Evolutionary conservation across 345 rosid species (phyloP).

Genomic region (Mangifera indica): DNA sequence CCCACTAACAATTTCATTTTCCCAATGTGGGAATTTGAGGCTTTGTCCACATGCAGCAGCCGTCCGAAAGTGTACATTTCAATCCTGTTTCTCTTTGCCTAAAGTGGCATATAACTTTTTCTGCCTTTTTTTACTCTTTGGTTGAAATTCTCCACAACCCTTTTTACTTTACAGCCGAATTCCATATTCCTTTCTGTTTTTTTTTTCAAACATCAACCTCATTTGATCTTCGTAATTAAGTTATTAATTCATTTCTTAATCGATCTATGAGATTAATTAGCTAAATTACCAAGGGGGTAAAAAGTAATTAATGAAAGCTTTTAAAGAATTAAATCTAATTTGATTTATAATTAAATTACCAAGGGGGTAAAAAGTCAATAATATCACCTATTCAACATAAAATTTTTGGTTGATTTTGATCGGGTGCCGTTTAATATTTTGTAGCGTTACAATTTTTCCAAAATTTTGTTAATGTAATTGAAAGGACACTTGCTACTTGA

Average conservation of each 20-base stretch:
- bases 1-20: conserved; percentile 13
- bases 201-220: conserved; percentile 5
- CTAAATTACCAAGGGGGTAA: no score
- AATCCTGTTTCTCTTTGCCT: background rate
- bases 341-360: no score
- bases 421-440: conserved; percentile 17
- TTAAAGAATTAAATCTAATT: no score
- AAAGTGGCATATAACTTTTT: conserved; percentile 9
- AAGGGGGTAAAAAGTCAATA: no score
- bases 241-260: background rate
- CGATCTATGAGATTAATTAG: background rate
- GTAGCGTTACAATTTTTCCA: conserved; percentile 10
- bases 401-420: no score
- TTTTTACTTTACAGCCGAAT: conserved; percentile 38
- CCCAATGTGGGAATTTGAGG: conserved; percentile 37
- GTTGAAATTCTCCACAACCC: conserved; percentile 39
- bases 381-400: no score
- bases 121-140: background rate
- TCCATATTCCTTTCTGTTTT: conserved; percentile 22
- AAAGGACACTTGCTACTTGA: background rate
- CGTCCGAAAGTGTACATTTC: conserved; percentile 10
- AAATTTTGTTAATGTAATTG: background rate
- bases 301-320: no score
- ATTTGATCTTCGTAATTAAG: conserved; percentile 21
- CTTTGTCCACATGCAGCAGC: background rate